Conservation (phyloP, 768 basidiomycete genomes). For the Ephemerocybe angulata region DNA sequence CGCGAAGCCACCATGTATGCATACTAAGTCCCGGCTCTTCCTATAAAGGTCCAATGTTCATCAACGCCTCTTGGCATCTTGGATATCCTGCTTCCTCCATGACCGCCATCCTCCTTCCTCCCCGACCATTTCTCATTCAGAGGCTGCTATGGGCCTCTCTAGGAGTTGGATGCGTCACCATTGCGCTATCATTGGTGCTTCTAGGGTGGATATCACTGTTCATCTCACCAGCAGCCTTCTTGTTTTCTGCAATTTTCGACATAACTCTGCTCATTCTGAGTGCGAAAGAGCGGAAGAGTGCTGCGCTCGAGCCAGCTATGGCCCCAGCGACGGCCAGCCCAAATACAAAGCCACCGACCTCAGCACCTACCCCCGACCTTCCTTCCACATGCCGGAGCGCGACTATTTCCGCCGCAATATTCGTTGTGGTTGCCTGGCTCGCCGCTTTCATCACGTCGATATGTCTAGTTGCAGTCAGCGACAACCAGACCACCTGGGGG, state of each 20-base stretch:
- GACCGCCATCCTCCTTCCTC: neutral
- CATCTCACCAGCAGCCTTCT: neutral
- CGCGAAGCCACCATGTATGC: no score
- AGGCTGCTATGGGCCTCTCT: neutral
- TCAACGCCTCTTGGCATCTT: no score
- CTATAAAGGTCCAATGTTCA: no score
- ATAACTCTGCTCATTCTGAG: neutral
- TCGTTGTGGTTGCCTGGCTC: neutral
- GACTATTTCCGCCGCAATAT: neutral
- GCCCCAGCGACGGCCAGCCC: neutral
- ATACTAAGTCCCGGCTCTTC: no score
- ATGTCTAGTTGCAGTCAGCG: neutral
- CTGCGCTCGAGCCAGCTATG: neutral
- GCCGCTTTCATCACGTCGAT: neutral
- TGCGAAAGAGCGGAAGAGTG: neutral
- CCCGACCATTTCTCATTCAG: neutral
- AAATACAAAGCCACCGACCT: neutral
- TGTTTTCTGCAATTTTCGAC: neutral
- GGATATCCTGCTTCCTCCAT: no score
- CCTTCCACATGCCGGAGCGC: neutral
- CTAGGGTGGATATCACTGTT: neutral
- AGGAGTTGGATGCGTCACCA: neutral
- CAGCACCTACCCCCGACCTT: no score
- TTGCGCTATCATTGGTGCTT: neutral
- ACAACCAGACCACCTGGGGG: no score